A percentile compares a stretch with the other conserved stretches of the same genome.
These are phyloP conservation scores for Solanum habrochaites DNA, from an alignment of 257 asterid genomes.

Conservation along the genomic window DNA sequence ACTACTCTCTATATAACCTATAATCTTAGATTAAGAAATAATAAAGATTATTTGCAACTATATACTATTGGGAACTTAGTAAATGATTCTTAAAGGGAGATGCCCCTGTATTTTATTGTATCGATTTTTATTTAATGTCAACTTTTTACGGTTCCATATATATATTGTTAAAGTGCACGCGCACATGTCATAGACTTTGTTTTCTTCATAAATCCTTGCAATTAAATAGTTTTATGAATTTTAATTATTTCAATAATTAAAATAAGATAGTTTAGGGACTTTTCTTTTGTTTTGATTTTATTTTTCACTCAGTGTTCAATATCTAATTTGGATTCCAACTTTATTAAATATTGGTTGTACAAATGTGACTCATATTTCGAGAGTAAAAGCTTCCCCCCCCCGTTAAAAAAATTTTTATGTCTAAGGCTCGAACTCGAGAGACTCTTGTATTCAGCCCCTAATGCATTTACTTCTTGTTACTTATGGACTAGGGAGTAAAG, in stretches of 20 bases:
- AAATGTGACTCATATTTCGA: too few species aligned
- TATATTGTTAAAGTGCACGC: background rate
- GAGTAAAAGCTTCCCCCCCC: too few species aligned
- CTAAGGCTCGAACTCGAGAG: accelerated
- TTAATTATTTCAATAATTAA: background rate
- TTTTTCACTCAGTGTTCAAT: too few species aligned
- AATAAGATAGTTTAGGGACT: background rate
- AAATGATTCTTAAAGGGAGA: background rate
- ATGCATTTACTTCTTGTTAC: background rate
- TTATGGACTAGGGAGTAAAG: background rate
- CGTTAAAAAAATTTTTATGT: too few species aligned
- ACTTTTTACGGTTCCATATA: background rate
- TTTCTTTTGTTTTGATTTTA: too few species aligned
- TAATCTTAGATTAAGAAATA: too few species aligned
- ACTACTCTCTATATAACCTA: background rate
- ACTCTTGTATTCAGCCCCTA: background rate
- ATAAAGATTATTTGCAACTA: background rate
- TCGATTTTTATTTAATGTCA: too few species aligned
- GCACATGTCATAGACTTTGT: background rate
- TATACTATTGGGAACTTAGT: background rate
- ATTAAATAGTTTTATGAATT: too few species aligned
- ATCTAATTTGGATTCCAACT: background rate
- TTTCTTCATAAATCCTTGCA: background rate
- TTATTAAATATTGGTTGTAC: background rate
- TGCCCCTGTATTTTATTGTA: background rate